Conservation (phyloP, 768 basidiomycete species). For the Suillus cothurnatus region DNA sequence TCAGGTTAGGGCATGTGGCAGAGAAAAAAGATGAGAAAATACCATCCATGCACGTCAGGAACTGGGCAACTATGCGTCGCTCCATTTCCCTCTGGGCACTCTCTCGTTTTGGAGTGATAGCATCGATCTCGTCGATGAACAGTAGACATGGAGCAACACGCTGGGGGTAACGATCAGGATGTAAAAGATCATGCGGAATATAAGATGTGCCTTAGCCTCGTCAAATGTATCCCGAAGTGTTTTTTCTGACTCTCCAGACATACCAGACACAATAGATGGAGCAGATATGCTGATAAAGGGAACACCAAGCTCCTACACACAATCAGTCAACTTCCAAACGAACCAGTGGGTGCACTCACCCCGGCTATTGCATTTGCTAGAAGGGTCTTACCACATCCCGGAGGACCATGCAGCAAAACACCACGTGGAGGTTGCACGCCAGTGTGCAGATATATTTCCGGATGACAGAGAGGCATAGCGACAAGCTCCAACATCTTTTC, state of each 20-base stretch:
- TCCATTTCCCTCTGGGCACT: slow-evolving; percentile 99
- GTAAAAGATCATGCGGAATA: neutral
- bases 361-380: slow-evolving; percentile 95
- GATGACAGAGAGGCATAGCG: slow-evolving; percentile 92
- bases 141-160: slow-evolving; percentile 89
- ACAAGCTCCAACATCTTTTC: slow-evolving; percentile 97
- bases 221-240: slow-evolving; percentile 95
- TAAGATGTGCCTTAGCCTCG: slow-evolving; percentile 78
- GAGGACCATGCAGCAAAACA: slow-evolving; percentile 91
- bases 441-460: slow-evolving; percentile 92
- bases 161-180: slow-evolving; percentile 38
- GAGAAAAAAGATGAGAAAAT: neutral
- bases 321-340: neutral
- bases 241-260: slow-evolving; percentile 99
- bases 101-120: slow-evolving; percentile 96
- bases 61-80: slow-evolving; percentile 93
- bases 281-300: slow-evolving; percentile 96
- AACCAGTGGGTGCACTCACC: slow-evolving; percentile 47
- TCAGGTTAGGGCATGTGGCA: neutral
- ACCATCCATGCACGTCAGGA: slow-evolving; percentile 99
- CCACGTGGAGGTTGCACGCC: slow-evolving; percentile 93
- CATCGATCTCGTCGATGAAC: slow-evolving; percentile 98
- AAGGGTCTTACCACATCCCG: slow-evolving; percentile 96
- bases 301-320: slow-evolving; percentile 77
- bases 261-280: slow-evolving; percentile 94